Base-by-base conservation (phyloP, 2,329 filamentous ascomycete genomes). In the Scedosporium aurantiacum region DNA sequence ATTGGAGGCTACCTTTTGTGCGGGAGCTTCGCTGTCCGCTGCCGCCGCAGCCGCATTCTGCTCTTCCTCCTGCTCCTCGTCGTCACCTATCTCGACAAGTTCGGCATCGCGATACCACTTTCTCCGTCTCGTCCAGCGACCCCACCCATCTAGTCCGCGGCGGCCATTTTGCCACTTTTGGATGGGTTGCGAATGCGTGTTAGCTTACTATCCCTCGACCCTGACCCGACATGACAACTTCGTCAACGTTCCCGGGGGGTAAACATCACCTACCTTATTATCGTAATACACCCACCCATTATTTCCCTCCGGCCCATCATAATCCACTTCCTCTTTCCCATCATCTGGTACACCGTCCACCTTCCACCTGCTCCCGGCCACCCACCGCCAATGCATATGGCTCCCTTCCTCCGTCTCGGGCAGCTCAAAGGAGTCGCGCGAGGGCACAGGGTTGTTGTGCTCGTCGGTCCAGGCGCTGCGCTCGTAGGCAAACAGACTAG, bases 101-200 rank as follows among this genome's bases (percentile, higher is more conserved):
- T 99, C 94, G 8, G 94, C 94, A 70, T 97, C 94, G 45, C 94
- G 89, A 70, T 91, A 94, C 94, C 94, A 99, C 75, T 97, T 97
- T 64, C 94, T 79, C 23, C 94, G 85, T 14, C 94, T 84, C 0
- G 94, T 99, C 80, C 96, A 99, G 62, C 91, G 86, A 47, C 90
- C 90, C 94, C 94, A 99, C 60, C 92, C 90, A 68, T 99, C 94
- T 70, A 84, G 81, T 3, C 90, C 90, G 63, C 91, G 83, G 16
- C 89, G 87, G 18, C 92, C 92, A 67, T 90, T 88, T 71, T 91
- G 87, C 94, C 94, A 99, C 88, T 95, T 57, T 5, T 12, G 61
- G 16, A 61, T 6, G 25, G 45, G 16, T 4, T 16, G 16, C 16
- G 16, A n/a, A 57, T 6, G 7, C n/a, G 32, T 18, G 28, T 37